Base-by-base conservation (phyloP, 345 rosid species). In the Eucalyptus pauciflora region DNA sequence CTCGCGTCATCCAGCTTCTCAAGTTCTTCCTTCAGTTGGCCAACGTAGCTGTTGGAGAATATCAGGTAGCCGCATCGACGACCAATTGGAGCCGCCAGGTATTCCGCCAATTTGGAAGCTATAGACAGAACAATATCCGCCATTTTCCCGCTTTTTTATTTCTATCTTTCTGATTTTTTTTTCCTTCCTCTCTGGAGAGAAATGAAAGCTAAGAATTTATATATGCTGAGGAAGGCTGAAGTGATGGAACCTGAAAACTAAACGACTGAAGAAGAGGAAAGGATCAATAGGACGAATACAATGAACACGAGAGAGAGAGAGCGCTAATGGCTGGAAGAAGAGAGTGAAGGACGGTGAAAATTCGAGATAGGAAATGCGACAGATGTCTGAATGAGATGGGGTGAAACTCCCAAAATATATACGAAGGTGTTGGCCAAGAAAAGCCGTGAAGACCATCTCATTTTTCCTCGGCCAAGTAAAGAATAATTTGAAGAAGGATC, bases 1-100 rank as follows among this genome's bases (percentile, higher is more conserved):
- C 4, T 62, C 31, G 0, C 17, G 4, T 27, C 0, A 1, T 11
- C 4, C 16, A 62, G 31, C 8, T 29, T 3, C 16, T 27, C 2
- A 6, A 62, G 1, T 62, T 62, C 69, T 0, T 13, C 8, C 2
- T 62, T 6, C 29, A 62, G 69, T 29, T 62, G 4, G 69, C 16
- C 1, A 1, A 27, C 69, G 4, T 62, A 27, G 31, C 16, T 13
- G 16, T 27, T 1, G 8, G 69, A 0, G 33, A 13, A 62, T 62
- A 62, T 62, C 33, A 27, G 17, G 3, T 62, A 62, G 69, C 69
- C 69, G 16, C 69, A 62, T 6, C 13, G 69, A 12, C 69, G 69
- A 62, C 69, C 1, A 4, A 58, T n/a, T 14, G 7, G 7, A 58
- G 14, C 64, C 64, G 25, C 4, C 14, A 58, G 7, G 14, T 1